phyloP scores from a whole-genome alignment of 352 stramenopile species.

The Blastocystis sp. region DNA sequence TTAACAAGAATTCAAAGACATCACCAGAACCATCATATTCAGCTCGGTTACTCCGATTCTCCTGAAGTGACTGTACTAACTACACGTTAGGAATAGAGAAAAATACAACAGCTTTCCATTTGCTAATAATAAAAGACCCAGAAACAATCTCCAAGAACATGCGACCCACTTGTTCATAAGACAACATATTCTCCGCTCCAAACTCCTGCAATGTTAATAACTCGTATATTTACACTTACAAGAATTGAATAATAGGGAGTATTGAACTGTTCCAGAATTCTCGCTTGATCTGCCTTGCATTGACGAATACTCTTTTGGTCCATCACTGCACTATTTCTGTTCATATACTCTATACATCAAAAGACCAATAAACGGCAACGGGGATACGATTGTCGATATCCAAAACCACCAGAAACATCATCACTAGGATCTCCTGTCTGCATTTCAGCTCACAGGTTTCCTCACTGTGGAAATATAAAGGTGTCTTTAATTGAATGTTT shows the following conservation, averaged over 20 bases:
- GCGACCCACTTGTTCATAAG: slow-evolving; percentile 20
- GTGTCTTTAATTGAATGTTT: no score
- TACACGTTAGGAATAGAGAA: background rate
- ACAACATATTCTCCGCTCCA: slow-evolving; percentile 60
- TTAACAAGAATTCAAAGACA: background rate
- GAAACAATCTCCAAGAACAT: slow-evolving; percentile 39
- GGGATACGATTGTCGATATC: background rate
- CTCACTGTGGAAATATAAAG: background rate
- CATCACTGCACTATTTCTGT: slow-evolving; percentile 14
- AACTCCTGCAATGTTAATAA: slow-evolving; percentile 14
- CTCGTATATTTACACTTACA: background rate
- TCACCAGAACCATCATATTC: background rate
- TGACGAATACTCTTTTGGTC: slow-evolving; percentile 48
- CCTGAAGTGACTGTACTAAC: slow-evolving; percentile 23
- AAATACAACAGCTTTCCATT: slow-evolving; percentile 8
- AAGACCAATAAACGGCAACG: background rate
- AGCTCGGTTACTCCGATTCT: background rate
- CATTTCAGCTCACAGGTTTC: background rate
- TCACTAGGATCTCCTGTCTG: background rate
- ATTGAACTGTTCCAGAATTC: slow-evolving; percentile 61
- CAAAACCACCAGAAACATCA: background rate
- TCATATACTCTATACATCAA: background rate
- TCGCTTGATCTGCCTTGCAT: slow-evolving; percentile 55
- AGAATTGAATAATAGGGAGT: slow-evolving; percentile 50
- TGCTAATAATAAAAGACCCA: slow-evolving; percentile 31